These are phyloP conservation scores for Cicer bijugum DNA, from an alignment of 306 rosid genomes.

Conservation along the genomic window DNA sequence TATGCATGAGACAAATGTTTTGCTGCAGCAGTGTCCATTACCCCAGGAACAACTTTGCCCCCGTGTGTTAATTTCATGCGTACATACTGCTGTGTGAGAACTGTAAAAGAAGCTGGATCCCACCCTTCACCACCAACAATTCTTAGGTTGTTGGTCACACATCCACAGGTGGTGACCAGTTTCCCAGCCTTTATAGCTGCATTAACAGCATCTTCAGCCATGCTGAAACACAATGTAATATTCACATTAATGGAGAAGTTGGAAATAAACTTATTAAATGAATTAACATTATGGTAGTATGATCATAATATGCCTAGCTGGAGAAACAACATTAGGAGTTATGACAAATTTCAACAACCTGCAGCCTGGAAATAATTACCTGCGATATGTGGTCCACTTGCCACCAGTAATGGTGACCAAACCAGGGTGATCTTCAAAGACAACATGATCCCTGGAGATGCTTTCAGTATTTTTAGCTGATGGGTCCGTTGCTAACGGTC, in stretches of 20 bases:
- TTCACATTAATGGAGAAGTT: constrained; percentile 18
- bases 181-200: constrained; percentile 90
- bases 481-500: constrained; percentile 90
- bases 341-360: constrained; percentile 34
- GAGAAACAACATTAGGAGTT: constrained; percentile 42
- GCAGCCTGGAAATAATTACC: constrained; percentile 60
- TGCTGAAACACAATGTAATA: constrained; percentile 62
- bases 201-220: constrained; percentile 99
- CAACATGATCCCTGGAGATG: constrained; percentile 97
- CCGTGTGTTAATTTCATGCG: constrained; percentile 76
- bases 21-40: constrained; percentile 84
- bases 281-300: constrained; percentile 19
- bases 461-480: constrained; percentile 87
- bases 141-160: constrained; percentile 66
- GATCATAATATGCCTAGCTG: constrained; percentile 29
- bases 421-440: constrained; percentile 93
- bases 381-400: constrained; percentile 98
- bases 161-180: constrained; percentile 63
- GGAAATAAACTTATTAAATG: constrained; percentile 11
- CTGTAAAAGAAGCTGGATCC: constrained; percentile 90
- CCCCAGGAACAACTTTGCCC: constrained; percentile 90
- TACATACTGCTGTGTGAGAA: constrained; percentile 80
- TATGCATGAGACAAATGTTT: constrained; percentile 90
- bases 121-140: constrained; percentile 92
- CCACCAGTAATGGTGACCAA: constrained; percentile 97